Evolutionary conservation across 148 eudicot species (phyloP), one percentile per base, ranked within the genome.

Genomic region (Camellia japonica): DNA sequence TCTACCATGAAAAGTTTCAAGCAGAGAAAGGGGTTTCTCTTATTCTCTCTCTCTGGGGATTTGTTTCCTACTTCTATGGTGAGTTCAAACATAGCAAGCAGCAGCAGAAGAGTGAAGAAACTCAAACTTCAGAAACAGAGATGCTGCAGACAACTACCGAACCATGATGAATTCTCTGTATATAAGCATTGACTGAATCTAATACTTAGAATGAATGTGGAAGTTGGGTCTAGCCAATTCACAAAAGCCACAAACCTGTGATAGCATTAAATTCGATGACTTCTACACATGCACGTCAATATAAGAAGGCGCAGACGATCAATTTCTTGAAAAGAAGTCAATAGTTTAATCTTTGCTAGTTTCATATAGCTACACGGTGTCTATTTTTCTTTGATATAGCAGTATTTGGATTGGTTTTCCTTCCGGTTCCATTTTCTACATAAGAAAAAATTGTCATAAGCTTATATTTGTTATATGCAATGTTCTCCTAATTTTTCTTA

Each of bases 1-100:
- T 83, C 72, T 89, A 82, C 83, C 80, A 73, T 5, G 92, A 89
- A 64, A 87, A 85, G 42, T 87, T 87, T 46, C 87, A 86, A 16
- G 82, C 82, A 0, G 88, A 87, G 65, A 89, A 89, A 74, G 90
- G 87, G 11, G 76, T 87, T 30, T 87, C 90, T 38, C 86, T 89
- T 5, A 76, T 76, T 7, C 88, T 89, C 14, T 89, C 90, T 0
- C 83, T 87, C 2, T 89, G 92, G 92, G 92, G 92, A 55, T 87
- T 87, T 58, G 13, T 87, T 49, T 89, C 92, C 0, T 89, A 82
- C 76, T 87, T 87, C 92, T 7, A 49, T n/a, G 16, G 18, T n/a
- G 54, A 69, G 73, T 20, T 44, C 15, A 44, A 69, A 47, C 23
- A 44, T 44, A 46, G 23, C 73, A 44, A 44, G 52, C 20, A 7